phyloP scores from a whole-genome alignment of 805 yeast species.

The Cyberlindnera maclurae region DNA sequence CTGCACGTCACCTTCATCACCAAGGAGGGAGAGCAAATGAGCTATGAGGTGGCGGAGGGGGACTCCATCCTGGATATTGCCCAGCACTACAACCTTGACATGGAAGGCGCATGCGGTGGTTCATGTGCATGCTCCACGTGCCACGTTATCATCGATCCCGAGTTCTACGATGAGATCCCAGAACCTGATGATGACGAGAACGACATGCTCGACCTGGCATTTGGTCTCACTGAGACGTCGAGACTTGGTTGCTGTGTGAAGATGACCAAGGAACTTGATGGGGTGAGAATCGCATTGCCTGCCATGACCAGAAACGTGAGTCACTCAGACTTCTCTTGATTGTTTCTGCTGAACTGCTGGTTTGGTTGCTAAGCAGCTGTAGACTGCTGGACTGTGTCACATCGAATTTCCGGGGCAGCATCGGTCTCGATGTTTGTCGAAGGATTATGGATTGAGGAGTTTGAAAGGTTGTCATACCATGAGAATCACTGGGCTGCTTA shows the following conservation, averaged over 20 bases:
- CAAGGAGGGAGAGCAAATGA: constrained; percentile 80
- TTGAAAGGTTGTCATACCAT: too few relatives aligned
- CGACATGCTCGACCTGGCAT: constrained; percentile 96
- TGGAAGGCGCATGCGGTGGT: constrained; percentile 99
- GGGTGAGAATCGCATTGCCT: constrained; percentile 90
- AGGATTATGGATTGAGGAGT: too few relatives aligned
- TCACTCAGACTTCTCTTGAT: constrained; percentile 60
- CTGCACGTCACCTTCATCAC: constrained; percentile 80
- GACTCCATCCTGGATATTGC: constrained; percentile 91
- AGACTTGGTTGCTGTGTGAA: constrained; percentile 90
- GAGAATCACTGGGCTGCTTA: too few relatives aligned
- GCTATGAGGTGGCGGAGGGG: constrained; percentile 85
- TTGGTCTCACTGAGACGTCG: constrained; percentile 94
- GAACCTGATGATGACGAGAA: constrained; percentile 98
- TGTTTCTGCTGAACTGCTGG: neutral
- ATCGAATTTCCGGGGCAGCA: too few relatives aligned
- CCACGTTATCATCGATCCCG: constrained; percentile 95
- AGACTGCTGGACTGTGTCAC: too few relatives aligned
- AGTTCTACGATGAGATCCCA: constrained; percentile 79
- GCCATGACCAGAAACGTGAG: constrained; percentile 95
- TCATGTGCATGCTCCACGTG: constrained; percentile 99
- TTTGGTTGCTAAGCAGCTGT: neutral
- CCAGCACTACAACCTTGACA: constrained; percentile 85
- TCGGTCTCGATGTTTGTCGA: too few relatives aligned
- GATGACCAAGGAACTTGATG: constrained; percentile 88